Evolutionary conservation across 192 early-diverging fungal species (phyloP), one percentile per base, ranked within the genome.

Genomic region (Spizellomyces sp.): DNA sequence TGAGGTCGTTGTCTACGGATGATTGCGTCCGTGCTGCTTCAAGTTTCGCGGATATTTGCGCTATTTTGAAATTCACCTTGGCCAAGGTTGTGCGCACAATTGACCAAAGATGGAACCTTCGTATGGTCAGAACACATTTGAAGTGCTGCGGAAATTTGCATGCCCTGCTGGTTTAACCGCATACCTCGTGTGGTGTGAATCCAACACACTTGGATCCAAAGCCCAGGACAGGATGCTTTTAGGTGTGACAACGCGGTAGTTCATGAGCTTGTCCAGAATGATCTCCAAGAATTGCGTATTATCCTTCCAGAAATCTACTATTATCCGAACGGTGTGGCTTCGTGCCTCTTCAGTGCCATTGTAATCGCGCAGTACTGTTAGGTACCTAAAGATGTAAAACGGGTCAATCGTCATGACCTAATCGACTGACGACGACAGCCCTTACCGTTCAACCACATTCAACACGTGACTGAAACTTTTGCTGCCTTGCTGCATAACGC

Each of bases 401-500:
- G 22, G 27, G 59, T 61, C 59, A 36, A 12, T 55, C 19, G 3
- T 15, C 52, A 15, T 41, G 63, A 76, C 15, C 48, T 45, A 55
- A 43, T 45, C 12, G 63, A 1, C 5, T 9, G 45, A 45, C 63
- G 14, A 36, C 2, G 15, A 61, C 22, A 48, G 44, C 70, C 55
- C 73, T 69, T 81, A 94, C 86, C 93, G 82, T 65, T 98, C 96
- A 55, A 98, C 88, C 10, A 95, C 91, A 68, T 92, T 95, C 62
- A 98, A 77, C 47, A 94, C 87, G 76, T 99, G 98, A 55, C 88
- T 91, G 78, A 99, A 98, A 69, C 89, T 94, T 76, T 98, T 98
- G 78, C 89, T 89, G 42, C 98, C 98, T 43, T 94, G 79, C 48
- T 93, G 81, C 62, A 98, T 79, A 17, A 98, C 83, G 69, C 90